Percentiles rank a stretch among this genome's conserved stretches.
Evolutionary conservation across 345 rosid genomes (phyloP).

Genomic region (Tarenaya hassleriana): DNA sequence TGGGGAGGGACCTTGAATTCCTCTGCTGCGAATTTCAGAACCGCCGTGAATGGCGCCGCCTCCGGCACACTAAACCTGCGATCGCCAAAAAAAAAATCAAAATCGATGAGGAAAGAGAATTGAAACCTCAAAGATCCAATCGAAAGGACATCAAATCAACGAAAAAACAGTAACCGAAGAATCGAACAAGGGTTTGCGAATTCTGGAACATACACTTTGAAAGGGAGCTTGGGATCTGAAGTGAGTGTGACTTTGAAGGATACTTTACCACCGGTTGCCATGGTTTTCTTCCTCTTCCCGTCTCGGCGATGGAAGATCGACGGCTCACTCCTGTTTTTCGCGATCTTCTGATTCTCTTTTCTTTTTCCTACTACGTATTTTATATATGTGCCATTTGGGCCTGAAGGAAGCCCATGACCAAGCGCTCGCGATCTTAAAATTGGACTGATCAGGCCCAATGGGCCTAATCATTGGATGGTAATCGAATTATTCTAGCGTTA

Average conservation of each 20-base stretch:
- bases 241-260: constrained; percentile 94
- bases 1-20: constrained; percentile 99
- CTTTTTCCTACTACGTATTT: too few relatives aligned
- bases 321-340: too few relatives aligned
- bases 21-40: constrained; percentile 87
- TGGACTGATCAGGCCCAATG: too few relatives aligned
- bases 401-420: too few relatives aligned
- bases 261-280: constrained; percentile 86
- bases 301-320: too few relatives aligned
- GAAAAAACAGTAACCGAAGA: not conserved
- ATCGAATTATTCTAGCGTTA: too few relatives aligned
- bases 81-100: not conserved
- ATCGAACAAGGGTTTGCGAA: too few relatives aligned
- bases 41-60: constrained; percentile 97
- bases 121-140: too few relatives aligned
- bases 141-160: not conserved
- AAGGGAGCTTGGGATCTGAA: constrained; percentile 97
- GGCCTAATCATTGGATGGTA: too few relatives aligned
- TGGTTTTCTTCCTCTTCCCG: constrained; percentile 10
- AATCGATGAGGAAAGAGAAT: not conserved
- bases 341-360: too few relatives aligned
- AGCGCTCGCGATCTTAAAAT: too few relatives aligned
- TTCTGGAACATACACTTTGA: constrained; percentile 67
- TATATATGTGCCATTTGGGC: too few relatives aligned
- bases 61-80: constrained; percentile 94